Evolutionary conservation across 371 early-diverging fungal genomes (phyloP).

Genomic region (Actinomucor elegans): DNA sequence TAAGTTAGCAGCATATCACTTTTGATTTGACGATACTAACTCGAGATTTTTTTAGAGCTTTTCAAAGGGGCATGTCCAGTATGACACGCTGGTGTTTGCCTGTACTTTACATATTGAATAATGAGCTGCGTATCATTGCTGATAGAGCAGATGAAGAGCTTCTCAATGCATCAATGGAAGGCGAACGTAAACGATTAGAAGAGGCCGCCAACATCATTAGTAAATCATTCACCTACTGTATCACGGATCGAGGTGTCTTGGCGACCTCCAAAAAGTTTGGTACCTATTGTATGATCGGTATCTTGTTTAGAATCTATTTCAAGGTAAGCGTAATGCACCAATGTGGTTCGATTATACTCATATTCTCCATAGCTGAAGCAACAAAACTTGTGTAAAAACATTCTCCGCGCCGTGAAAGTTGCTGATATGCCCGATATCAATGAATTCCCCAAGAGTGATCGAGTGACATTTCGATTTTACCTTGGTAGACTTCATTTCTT

Average conservation of each 20-base stretch:
- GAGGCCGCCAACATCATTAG: slow-evolving; percentile 85
- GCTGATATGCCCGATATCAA: slow-evolving; percentile 75
- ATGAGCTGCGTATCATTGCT: slow-evolving; percentile 53
- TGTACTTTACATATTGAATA: slow-evolving; percentile 54
- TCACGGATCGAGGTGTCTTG: slow-evolving; percentile 70
- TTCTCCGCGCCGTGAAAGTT: slow-evolving; percentile 74
- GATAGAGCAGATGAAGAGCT: slow-evolving; percentile 58
- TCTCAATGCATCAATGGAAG: slow-evolving; percentile 18
- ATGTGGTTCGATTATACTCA: background rate
- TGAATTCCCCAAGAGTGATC: slow-evolving; percentile 80
- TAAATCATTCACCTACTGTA: slow-evolving; percentile 83
- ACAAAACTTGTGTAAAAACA: slow-evolving; percentile 81
- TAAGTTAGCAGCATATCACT: slow-evolving; percentile 31
- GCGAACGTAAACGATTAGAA: slow-evolving; percentile 64
- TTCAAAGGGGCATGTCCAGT: slow-evolving; percentile 44
- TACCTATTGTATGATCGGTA: slow-evolving; percentile 80
- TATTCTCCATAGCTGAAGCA: slow-evolving; percentile 52
- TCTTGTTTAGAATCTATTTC: slow-evolving; percentile 85
- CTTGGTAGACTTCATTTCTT: slow-evolving; percentile 81
- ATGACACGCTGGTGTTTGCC: slow-evolving; percentile 55
- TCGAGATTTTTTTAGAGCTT: slow-evolving; percentile 28
- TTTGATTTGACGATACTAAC: background rate
- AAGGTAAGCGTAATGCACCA: slow-evolving; percentile 48
- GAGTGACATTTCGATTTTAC: slow-evolving; percentile 83
- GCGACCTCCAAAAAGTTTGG: slow-evolving; percentile 85